Evolutionary conservation across 1,284 basidiomycete genomes (phyloP), one percentile per base, ranked within the genome.

Genomic region (Phellopilus nigrolimitatus): DNA sequence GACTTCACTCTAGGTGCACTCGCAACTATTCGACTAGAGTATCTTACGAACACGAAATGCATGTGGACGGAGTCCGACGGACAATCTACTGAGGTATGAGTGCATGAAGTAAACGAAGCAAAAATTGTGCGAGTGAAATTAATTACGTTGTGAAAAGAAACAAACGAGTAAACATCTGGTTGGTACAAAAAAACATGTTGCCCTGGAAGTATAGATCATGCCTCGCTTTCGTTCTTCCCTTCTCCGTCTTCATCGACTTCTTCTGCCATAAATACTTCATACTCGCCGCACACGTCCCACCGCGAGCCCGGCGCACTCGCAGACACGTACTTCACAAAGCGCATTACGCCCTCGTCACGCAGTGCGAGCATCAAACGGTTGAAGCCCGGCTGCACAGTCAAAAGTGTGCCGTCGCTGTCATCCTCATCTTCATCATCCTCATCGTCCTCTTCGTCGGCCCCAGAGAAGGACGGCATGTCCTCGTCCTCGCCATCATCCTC

Each of bases 291-390:
- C 1, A 95, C 71, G 65, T 97, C 93, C 91, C 91, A 97, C 48
- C 93, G 74, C 44, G 89, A 91, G 6, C 91, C 90, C 34, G 84
- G 80, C 0, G 93, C 93, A 1, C 81, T 79, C 8, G 89, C 88
- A 22, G 86, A 88, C n/a, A 95, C 80, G 61, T 95, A 97, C 67
- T 95, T 97, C 56, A 94, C 90, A 64, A 95, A 97, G 37, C 81
- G 79, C 84, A 98, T 87, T 41, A 99, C 94, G 15, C 89, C 84
- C 59, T 94, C 89, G 67, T 99, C 95, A 17, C 95, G 79, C 56
- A 98, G 71, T 15, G 97, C 95, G 30, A 99, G 76, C 37, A 94
- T 75, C 30, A 99, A 74, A 31, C 87, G 81, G 68, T 98, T 98
- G 72, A 93, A 99, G 7, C 85, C 84, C 0, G 95, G 91, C 59